Evolutionary conservation across 345 rosid species (phyloP).

Genomic region (Murraya koenigii): DNA sequence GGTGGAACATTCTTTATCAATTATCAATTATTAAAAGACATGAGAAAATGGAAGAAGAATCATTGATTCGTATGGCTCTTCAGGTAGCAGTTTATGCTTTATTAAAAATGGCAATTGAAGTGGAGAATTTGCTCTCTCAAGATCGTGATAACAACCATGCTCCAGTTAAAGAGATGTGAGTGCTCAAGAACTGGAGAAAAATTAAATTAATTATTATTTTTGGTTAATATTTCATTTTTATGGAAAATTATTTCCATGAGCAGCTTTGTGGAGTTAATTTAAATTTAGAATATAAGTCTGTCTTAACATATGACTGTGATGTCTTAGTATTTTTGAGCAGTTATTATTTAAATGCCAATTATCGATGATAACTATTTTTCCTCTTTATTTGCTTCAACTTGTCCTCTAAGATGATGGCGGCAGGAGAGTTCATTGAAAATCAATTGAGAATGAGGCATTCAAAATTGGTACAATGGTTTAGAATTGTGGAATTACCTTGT

Average conservation of each 20-base stretch:
- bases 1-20: conserved; percentile 20
- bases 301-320: not conserved
- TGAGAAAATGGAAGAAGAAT: conserved; percentile 22
- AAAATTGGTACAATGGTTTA: conserved; percentile 58
- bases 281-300: not conserved
- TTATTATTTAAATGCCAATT: not conserved
- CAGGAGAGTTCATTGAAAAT: conserved; percentile 44
- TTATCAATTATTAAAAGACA: conserved; percentile 20
- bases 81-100: conserved; percentile 68
- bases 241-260: not conserved
- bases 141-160: conserved; percentile 48
- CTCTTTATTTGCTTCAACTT: conserved; percentile 36
- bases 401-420: conserved; percentile 34
- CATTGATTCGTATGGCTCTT: conserved; percentile 28
- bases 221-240: not conserved
- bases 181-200: not conserved
- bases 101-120: conserved; percentile 55
- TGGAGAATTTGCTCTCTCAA: conserved; percentile 60
- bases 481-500: conserved; percentile 53
- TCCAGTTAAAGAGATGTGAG: conserved; percentile 55
- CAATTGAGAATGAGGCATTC: conserved; percentile 40
- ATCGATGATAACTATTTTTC: conserved; percentile 11
- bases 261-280: not conserved
- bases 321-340: not conserved
- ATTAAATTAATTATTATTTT: not conserved